Base-by-base conservation (phyloP, 1,284 basidiomycete species). In the Schizophyllum commune region DNA sequence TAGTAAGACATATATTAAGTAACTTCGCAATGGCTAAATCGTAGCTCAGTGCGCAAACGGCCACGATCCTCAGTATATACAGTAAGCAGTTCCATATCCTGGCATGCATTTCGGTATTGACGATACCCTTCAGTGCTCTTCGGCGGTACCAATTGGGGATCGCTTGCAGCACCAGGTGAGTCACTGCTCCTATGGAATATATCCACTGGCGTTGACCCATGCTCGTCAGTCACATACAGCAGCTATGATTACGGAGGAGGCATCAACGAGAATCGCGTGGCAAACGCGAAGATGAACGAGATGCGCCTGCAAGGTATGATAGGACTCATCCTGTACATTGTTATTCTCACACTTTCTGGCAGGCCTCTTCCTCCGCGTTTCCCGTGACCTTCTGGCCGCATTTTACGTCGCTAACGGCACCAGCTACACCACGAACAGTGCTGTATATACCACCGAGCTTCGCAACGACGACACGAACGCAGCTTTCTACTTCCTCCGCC, bases 61-160 rank as follows among this genome's bases (percentile, higher is more conserved):
- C 78, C n/a, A 80, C 78, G 0, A 78, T 81, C 32, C 63, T 81
- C 9, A 81, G 79, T 63, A 72, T 81, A 21, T 81, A 81, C 65
- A 81, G 79, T 79, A 62, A 47, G 74, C 64, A 19, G 54, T 32
- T 32, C 5, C 15, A 47, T 32, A 21, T 7, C 33, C 32, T 21
- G 39, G 8, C 8, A 2, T 47, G 17, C 17, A 17, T 47, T n/a
- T 11, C 20, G 56, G 6, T 27, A 47, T 47, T 64, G 39, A 53
- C 52, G 15, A 19, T 34, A 8, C 53, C 54, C 20, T 55, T 4
- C 57, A 80, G 79, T 82, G 79, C 66, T 79, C 0, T 82, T 77
- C 62, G 80, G 80, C 9, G 80, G 80, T 47, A 81, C 79, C 1
- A 82, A 82, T 60, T 81, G 79, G 79, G 79, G 80, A 1, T 75